A percentile compares a stretch with the other conserved stretches of the same genome.
Evolutionary conservation across 2,329 filamentous ascomycete species (phyloP).

Genomic region (Diaporthe citri): DNA sequence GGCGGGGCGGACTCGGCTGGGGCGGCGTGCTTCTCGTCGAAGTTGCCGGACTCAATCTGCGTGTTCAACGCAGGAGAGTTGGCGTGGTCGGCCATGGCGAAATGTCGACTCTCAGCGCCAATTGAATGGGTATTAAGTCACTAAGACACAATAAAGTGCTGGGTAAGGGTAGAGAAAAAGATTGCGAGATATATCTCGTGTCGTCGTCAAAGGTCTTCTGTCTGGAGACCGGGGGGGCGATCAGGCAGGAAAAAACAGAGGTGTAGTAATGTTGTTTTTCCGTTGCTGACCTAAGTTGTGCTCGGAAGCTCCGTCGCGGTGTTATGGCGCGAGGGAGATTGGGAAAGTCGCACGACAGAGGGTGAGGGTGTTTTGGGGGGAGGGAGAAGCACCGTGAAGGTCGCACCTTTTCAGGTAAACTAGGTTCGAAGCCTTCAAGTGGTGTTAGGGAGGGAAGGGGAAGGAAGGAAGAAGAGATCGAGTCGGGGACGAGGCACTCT

Average conservation of each 20-base stretch:
- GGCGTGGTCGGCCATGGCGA: constrained; percentile 67
- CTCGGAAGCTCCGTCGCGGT: constrained; percentile 40
- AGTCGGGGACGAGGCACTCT: constrained; percentile 39
- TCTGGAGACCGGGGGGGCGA: constrained; percentile 1
- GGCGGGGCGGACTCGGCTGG: constrained; percentile 51
- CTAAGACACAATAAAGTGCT: constrained; percentile 37
- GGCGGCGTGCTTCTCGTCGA: constrained; percentile 71
- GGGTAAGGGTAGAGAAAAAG: constrained; percentile 20
- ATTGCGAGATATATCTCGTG: constrained; percentile 21
- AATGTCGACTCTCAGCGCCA: constrained; percentile 42
- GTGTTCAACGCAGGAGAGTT: constrained; percentile 71
- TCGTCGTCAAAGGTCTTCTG: constrained; percentile 20
- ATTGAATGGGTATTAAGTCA: constrained; percentile 40
- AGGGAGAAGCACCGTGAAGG: constrained; percentile 37
- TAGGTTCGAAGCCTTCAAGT: constrained; percentile 37
- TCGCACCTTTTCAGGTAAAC: constrained; percentile 37
- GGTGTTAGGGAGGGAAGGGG: constrained; percentile 42
- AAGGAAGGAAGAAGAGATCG: constrained; percentile 41
- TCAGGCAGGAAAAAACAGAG: constrained; percentile 9
- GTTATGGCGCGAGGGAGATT: constrained; percentile 37
- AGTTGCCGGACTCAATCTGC: constrained; percentile 73
- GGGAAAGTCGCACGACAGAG: constrained; percentile 39
- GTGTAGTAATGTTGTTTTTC: constrained; percentile 38
- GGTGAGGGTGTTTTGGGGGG: constrained; percentile 4
- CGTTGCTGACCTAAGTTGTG: constrained; percentile 36